These are phyloP conservation scores for Camellia oleifera DNA, from an alignment of 179 eudicot genomes.

Conservation along the genomic window DNA sequence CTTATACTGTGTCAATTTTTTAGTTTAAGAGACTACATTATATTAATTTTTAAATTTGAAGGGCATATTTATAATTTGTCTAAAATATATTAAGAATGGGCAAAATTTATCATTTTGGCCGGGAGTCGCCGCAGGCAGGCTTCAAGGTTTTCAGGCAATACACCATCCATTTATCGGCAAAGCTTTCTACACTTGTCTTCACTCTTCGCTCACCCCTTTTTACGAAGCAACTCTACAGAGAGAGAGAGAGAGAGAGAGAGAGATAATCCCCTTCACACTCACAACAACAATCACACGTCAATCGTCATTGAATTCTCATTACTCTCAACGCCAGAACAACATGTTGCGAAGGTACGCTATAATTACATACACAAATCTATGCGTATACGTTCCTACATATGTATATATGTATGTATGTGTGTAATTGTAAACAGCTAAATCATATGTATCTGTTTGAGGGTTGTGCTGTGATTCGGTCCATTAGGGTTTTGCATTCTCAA, in stretches of 20 bases:
- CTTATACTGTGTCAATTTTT: too few species aligned
- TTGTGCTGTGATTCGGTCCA: not conserved
- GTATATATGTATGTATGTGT: not conserved
- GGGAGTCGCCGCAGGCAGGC: not conserved
- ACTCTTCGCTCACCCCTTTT: not conserved
- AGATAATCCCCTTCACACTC: not conserved
- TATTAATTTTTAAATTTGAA: too few species aligned
- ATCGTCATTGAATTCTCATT: not conserved
- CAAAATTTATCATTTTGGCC: not conserved
- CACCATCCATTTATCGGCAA: not conserved
- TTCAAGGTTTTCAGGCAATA: not conserved
- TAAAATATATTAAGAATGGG: too few species aligned
- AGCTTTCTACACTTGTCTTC: not conserved
- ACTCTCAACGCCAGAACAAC: not conserved
- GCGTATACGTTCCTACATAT: not conserved
- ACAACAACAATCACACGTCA: not conserved
- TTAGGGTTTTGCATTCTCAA: slow-evolving; percentile 3
- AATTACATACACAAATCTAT: not conserved
- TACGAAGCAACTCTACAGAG: not conserved
- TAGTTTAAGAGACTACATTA: too few species aligned
- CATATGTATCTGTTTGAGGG: not conserved
- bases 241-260: not conserved
- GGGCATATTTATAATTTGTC: too few species aligned
- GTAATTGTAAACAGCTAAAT: not conserved
- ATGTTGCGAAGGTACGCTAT: slow-evolving; percentile 6